Evolutionary conservation across 257 asterid genomes (phyloP).

Genomic region (Voacanga thouarsii): DNA sequence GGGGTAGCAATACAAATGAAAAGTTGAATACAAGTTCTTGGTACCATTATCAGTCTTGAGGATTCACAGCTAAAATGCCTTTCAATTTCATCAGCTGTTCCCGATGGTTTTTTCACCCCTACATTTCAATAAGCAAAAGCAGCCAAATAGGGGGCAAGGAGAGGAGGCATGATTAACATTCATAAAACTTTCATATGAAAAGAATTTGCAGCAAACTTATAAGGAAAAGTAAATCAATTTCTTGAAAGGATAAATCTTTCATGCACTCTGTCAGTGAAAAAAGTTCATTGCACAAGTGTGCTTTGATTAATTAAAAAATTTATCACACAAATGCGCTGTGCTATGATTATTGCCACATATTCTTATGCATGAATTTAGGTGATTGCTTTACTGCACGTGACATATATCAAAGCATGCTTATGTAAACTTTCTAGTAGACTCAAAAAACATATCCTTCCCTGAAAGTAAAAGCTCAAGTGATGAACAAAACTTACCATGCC

Average conservation of each 20-base stretch:
- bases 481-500: slow-evolving; percentile 53
- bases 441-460: neutral
- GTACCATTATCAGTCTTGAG: slow-evolving; percentile 76
- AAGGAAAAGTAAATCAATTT: neutral
- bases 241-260: neutral
- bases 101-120: slow-evolving; percentile 90
- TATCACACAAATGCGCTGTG: neutral
- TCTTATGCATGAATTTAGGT: neutral
- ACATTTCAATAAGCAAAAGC: slow-evolving; percentile 19
- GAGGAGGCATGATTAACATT: neutral
- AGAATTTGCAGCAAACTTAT: neutral
- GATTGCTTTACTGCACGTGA: neutral
- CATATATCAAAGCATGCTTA: neutral
- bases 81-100: slow-evolving; percentile 89
- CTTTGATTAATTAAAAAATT: too few relatives aligned
- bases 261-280: neutral
- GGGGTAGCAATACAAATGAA: neutral
- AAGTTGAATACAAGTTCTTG: slow-evolving; percentile 4
- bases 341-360: neutral
- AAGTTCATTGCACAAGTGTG: too few relatives aligned
- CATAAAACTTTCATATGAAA: neutral
- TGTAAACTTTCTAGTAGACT: neutral
- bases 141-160: neutral
- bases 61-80: slow-evolving; percentile 79
- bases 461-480: neutral